phyloP scores from a whole-genome alignment of 164 flowering plant species.

The Chimonanthus salicifolius region DNA sequence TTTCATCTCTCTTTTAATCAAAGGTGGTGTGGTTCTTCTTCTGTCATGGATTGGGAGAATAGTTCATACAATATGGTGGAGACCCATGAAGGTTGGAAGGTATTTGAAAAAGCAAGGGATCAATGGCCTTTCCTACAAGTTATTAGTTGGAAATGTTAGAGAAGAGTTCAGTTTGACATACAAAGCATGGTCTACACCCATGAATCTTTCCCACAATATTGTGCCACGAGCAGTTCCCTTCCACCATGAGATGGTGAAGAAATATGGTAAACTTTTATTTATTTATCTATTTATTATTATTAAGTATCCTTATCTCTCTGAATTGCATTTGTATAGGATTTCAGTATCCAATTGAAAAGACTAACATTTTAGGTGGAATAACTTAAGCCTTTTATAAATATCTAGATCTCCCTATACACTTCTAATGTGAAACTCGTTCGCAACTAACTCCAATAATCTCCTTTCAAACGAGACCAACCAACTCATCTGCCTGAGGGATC shows the following conservation, averaged over 20 bases:
- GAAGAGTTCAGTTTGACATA: not conserved
- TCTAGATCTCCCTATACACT: no score
- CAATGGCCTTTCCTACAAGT: conserved; percentile 10
- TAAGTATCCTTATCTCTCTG: no score
- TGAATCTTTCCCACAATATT: conserved; percentile 11
- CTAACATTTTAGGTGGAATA: no score
- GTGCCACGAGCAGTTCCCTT: conserved; percentile 13
- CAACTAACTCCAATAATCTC: no score
- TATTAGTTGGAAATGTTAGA: not conserved
- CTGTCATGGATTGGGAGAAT: not conserved
- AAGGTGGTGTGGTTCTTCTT: not conserved
- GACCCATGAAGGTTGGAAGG: conserved; percentile 3
- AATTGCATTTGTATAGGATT: no score
- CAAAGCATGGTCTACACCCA: conserved; percentile 13
- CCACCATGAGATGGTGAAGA: not conserved
- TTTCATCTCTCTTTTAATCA: not conserved
- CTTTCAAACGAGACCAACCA: no score
- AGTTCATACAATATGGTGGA: not conserved
- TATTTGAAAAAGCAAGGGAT: conserved; percentile 11
- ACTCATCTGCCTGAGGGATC: no score
- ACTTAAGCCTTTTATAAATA: no score
- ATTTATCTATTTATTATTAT: not conserved
- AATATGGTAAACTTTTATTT: conserved; percentile 10
- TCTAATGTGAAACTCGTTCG: no score
- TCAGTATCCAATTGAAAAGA: no score